Conservation (phyloP, 2,329 filamentous ascomycete species). For the Clarireedia paspali region DNA sequence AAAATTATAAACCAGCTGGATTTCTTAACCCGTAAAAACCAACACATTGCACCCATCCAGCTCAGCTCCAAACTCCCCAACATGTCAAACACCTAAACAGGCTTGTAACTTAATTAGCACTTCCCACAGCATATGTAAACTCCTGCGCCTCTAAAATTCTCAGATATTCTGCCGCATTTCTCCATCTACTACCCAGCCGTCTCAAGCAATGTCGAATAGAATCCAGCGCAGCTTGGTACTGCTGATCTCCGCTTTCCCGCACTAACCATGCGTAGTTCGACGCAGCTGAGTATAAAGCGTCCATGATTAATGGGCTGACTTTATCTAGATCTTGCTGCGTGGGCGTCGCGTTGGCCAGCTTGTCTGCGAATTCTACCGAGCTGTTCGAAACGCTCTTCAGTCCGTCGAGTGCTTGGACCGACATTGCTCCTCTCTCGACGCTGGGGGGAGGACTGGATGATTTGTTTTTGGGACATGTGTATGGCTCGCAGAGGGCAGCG, state of each 20-base stretch:
- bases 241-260: conserved; percentile 31
- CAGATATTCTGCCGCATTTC: conserved; percentile 32
- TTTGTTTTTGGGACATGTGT: conserved; percentile 27
- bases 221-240: conserved; percentile 26
- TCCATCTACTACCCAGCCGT: conserved; percentile 30
- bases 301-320: conserved; percentile 32
- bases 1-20: too few relatives aligned
- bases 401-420: conserved; percentile 29
- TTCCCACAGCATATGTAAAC: conserved; percentile 26
- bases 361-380: conserved; percentile 26
- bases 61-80: background rate
- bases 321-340: conserved; percentile 22
- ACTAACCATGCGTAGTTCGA: conserved; percentile 33
- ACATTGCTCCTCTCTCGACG: conserved; percentile 27
- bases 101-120: conserved; percentile 6
- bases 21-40: too few relatives aligned
- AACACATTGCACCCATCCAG: too few relatives aligned
- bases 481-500: conserved; percentile 32
- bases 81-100: background rate
- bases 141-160: conserved; percentile 32
- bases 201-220: conserved; percentile 27
- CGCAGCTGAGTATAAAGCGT: conserved; percentile 32
- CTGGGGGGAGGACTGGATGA: conserved; percentile 1
- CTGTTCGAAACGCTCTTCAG: conserved; percentile 26
- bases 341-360: conserved; percentile 19